Base-by-base conservation (phyloP, 2,329 filamentous ascomycete genomes). In the Ophiostoma piceae region DNA sequence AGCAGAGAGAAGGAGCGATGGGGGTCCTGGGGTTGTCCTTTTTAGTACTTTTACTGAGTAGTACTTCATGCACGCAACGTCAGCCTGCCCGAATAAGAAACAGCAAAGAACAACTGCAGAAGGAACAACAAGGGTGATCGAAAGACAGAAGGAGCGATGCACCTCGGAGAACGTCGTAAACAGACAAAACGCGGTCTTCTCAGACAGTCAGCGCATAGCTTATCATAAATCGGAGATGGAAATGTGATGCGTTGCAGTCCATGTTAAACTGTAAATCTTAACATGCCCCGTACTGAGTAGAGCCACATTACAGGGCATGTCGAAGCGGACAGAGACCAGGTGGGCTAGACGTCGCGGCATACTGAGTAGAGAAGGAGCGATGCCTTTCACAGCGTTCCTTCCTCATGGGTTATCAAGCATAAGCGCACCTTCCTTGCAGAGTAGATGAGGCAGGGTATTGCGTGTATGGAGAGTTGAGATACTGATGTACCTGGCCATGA, bases 141-240 rank as follows among this genome's bases (percentile, higher is more conserved):
- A 32, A 32, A 37, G 32, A 64, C 32, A 64, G 60, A 19, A 65
- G 39, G n/a, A 8, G 35, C 62, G 62, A 65, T 65, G 16, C 12
- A 26, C 35, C 62, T 35, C n/a, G 19, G 62, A 65, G 32, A 39
- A 65, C 19, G 62, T 65, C 62, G 62, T 65, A 64, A 64, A 64
- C n/a, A n/a, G 19, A 65, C 57, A 62, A 29, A 62, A 32, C 57
- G 57, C 57, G 57, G 35, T 62, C 57, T 12, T 57, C 16, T 6
- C 35, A 35, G 47, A 22, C 47, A 54, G 47, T 22, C 35, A 35
- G 35, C 35, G 35, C 35, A 35, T 35, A 35, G 8, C 47, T 54
- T n/a, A 8, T 22, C 8, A 22, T n/a, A 22, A n/a, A 9, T 54
- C 32, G 60, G 32, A 65, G 35, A 65, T 37, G 19, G 7, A 22